phyloP scores from a whole-genome alignment of 2,329 filamentous ascomycete species.

The Endothia cerciana region DNA sequence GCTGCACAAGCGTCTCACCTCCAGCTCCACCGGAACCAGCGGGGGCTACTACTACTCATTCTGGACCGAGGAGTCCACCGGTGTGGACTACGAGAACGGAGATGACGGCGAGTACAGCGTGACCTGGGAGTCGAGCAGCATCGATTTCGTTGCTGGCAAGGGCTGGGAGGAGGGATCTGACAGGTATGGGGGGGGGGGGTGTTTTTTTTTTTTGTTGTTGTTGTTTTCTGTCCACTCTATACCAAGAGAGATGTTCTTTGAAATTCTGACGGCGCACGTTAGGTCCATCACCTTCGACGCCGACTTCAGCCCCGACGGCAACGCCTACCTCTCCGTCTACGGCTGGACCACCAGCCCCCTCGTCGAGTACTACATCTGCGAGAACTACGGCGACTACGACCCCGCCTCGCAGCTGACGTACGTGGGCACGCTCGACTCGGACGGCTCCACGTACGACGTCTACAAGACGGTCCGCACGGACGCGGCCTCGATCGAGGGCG shows the following conservation, averaged over 20 bases:
- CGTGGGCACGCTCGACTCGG: constrained; percentile 39
- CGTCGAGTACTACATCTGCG: constrained; percentile 42
- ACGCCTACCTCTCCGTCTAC: constrained; percentile 39
- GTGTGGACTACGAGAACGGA: constrained; percentile 59
- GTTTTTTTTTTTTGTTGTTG: neutral
- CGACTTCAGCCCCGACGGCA: constrained; percentile 33
- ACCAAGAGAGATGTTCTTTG: too few relatives aligned
- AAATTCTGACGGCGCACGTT: constrained; percentile 38
- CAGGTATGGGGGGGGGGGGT: constrained; percentile 40
- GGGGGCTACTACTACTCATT: constrained; percentile 65
- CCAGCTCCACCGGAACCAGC: constrained; percentile 53
- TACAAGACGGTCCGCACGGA: constrained; percentile 42
- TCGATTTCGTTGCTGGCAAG: constrained; percentile 54
- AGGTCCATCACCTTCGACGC: constrained; percentile 36
- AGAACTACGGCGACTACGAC: constrained; percentile 49
- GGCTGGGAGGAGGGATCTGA: constrained; percentile 50
- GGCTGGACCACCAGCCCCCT: constrained; percentile 45
- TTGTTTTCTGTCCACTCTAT: too few relatives aligned
- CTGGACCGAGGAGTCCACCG: constrained; percentile 57
- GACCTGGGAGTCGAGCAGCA: constrained; percentile 49
- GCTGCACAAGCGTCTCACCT: constrained; percentile 37
- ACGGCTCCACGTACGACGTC: constrained; percentile 43
- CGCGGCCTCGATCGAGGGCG: constrained; percentile 51
- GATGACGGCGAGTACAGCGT: constrained; percentile 54
- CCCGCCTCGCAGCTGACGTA: constrained; percentile 41